These are phyloP conservation scores for Lasiodiplodia sp. DNA, from an alignment of 2,329 filamentous ascomycete species.

Conservation along the genomic window DNA sequence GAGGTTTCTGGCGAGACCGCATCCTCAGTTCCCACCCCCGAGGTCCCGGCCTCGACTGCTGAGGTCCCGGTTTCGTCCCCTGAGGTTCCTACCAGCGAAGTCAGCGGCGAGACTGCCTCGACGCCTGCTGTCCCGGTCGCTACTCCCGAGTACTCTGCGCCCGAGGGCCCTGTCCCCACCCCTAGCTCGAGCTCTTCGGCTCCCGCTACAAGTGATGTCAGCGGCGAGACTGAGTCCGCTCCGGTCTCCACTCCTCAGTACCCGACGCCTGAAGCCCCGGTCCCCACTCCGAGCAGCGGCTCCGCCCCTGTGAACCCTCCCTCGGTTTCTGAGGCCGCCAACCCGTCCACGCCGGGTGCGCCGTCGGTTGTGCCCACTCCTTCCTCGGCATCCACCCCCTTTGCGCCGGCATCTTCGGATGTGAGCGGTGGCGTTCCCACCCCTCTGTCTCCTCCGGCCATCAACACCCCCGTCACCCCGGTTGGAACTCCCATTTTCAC, in stretches of 20 bases:
- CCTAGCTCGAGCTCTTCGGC: slow-evolving; percentile 3
- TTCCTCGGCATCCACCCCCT: slow-evolving; percentile 9
- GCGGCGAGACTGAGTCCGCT: slow-evolving; percentile 10
- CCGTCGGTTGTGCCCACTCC: slow-evolving; percentile 10
- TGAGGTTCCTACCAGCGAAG: background rate
- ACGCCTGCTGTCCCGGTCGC: background rate
- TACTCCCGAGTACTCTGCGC: background rate
- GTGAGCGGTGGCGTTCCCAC: slow-evolving; percentile 9
- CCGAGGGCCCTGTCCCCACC: slow-evolving; percentile 4
- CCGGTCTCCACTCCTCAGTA: background rate
- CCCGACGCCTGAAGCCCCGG: background rate
- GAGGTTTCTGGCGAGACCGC: slow-evolving; percentile 16
- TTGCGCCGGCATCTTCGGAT: slow-evolving; percentile 2
- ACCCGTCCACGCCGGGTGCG: slow-evolving; percentile 4
- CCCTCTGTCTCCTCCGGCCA: slow-evolving; percentile 2
- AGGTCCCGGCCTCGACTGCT: background rate
- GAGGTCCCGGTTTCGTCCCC: background rate
- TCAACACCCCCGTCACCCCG: background rate
- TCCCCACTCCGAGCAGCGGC: background rate
- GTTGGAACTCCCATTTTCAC: slow-evolving; percentile 2
- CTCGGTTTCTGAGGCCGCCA: slow-evolving; percentile 23
- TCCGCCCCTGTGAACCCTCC: slow-evolving; percentile 1
- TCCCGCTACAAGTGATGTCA: slow-evolving; percentile 4
- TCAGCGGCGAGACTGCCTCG: background rate
- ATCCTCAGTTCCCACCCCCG: slow-evolving; percentile 3